Evolutionary conservation across 257 asterid genomes (phyloP).

Genomic region (Solanum dulcamara): DNA sequence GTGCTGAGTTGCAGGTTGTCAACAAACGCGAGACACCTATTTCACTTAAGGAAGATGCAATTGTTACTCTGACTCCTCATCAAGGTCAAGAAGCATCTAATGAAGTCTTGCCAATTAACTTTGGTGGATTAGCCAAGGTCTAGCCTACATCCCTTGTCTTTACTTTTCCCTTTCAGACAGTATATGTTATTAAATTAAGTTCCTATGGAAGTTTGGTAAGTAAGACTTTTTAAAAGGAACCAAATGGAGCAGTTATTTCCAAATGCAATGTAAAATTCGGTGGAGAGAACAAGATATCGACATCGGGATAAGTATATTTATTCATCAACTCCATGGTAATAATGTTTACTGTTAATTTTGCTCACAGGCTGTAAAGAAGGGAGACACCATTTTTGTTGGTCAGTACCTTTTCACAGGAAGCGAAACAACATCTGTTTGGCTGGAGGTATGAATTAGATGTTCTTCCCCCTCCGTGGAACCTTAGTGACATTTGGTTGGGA

Average conservation of each 20-base stretch:
- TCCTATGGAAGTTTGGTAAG: neutral
- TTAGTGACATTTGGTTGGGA: neutral
- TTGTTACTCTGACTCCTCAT: constrained; percentile 60
- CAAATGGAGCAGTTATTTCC: neutral
- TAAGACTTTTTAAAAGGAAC: neutral
- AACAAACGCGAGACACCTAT: constrained; percentile 47
- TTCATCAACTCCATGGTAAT: neutral
- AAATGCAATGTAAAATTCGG: neutral
- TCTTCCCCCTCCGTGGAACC: neutral
- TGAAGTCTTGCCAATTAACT: constrained; percentile 58
- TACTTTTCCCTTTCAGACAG: neutral
- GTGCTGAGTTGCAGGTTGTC: constrained; percentile 71
- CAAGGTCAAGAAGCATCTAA: constrained; percentile 61
- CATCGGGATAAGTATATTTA: neutral
- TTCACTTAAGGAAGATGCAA: constrained; percentile 50
- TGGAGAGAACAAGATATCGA: neutral
- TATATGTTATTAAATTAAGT: neutral
- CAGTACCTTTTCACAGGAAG: constrained; percentile 90
- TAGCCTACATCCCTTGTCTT: neutral
- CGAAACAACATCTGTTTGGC: constrained; percentile 85
- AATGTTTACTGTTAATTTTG: neutral
- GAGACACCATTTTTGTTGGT: constrained; percentile 82
- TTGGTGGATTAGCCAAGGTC: constrained; percentile 61
- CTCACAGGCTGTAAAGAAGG: constrained; percentile 66
- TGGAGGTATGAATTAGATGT: constrained; percentile 45